A percentile compares a stretch with the other conserved stretches of the same genome.
Conservation (phyloP, 2,329 filamentous ascomycete genomes). For the Botrytis porri region DNA sequence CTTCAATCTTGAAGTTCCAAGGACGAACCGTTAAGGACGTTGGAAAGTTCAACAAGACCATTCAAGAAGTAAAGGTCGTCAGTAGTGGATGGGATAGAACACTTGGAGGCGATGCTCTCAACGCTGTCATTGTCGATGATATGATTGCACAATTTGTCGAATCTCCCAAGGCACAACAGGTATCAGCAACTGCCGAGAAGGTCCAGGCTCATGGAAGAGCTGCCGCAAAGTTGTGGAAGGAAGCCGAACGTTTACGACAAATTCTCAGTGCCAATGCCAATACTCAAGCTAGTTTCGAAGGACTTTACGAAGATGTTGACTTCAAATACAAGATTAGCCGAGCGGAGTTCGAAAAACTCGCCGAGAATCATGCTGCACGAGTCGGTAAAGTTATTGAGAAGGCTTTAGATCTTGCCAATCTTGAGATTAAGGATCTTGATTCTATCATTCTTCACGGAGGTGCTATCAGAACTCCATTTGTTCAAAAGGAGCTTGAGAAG, state of each 20-base stretch:
- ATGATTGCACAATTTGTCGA: constrained; percentile 79
- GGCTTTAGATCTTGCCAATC: constrained; percentile 69
- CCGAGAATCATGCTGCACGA: constrained; percentile 63
- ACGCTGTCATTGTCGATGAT: constrained; percentile 82
- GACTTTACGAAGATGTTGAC: constrained; percentile 85
- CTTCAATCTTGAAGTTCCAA: constrained; percentile 86
- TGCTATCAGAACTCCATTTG: constrained; percentile 85
- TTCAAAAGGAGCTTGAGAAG: constrained; percentile 83
- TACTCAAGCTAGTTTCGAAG: constrained; percentile 77
- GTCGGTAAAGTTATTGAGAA: constrained; percentile 68
- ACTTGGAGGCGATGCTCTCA: constrained; percentile 86
- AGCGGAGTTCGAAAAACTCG: constrained; percentile 75
- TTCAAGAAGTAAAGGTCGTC: constrained; percentile 90
- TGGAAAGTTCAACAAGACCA: constrained; percentile 90
- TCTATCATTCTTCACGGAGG: constrained; percentile 94
- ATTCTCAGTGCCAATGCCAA: constrained; percentile 91
- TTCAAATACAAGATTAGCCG: constrained; percentile 89
- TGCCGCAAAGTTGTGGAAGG: constrained; percentile 87
- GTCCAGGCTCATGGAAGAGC: constrained; percentile 77
- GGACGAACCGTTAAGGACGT: constrained; percentile 85
- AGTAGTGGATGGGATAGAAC: constrained; percentile 86
- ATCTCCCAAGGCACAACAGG: constrained; percentile 64
- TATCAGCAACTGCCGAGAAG: constrained; percentile 57
- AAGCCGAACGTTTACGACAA: constrained; percentile 82
- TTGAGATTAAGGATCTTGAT: constrained; percentile 74